Base-by-base conservation (phyloP, 345 rosid species). In the Odontarrhena argentea region DNA sequence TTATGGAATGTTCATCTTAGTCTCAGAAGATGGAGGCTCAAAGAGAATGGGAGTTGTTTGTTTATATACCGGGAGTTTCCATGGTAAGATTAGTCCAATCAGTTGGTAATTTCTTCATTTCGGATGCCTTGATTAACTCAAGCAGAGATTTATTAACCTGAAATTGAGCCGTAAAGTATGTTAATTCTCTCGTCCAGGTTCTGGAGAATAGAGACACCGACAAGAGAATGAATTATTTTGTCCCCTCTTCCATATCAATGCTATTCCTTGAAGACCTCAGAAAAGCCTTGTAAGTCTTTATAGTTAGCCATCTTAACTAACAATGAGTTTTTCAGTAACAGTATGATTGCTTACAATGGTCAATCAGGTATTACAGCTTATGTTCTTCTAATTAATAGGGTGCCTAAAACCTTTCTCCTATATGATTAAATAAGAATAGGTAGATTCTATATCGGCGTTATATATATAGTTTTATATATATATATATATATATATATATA, bases 121-220 rank as follows among this genome's bases (percentile, higher is more conserved):
- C 79, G 2, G 97, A 71, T 45, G 90, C 92, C 62, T 60, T 73
- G 14, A 91, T 77, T 82, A 91, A 75, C 45, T 88, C 90, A 0
- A 74, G 61, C 58, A 94, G 99, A 71, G 96, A 84, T 77, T 81
- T 82, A 78, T 94, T 94, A 74, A 94, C 99, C 99, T 94, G 86
- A 62, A 78, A 69, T 67, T 68, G 61, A 24, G 14, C 28, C 62
- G 43, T 1, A 41, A 30, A 3, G 34, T 64, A 56, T 38, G 57
- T 53, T 44, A 67, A 60, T 37, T 24, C 6, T 46, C 13, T 58
- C 9, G 54, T 38, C 45, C 32, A 74, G 68, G 73, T 59, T 72
- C 49, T 50, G 25, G 35, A 12, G 54, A 28, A 28, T 0, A 71
- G 15, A 54, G 42, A 62, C 26, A 37, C 15, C 9, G 0, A 32